Conservation (phyloP, 352 stramenopile species). For the Phytophthora nicotianae region DNA sequence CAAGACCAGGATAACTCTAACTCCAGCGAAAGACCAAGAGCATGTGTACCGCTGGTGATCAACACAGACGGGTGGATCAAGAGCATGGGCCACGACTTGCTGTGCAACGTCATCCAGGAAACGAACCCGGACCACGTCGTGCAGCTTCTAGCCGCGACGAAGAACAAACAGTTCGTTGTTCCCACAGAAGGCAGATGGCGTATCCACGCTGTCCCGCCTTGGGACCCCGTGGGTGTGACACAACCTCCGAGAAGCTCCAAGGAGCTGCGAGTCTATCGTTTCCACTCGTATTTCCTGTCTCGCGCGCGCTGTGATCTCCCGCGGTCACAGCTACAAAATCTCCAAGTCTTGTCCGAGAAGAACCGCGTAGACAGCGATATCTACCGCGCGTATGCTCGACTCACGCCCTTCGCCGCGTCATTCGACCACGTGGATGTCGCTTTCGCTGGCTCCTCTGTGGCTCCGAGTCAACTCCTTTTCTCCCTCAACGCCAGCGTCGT, state of each 20-base stretch:
- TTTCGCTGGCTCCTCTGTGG: slow-evolving; percentile 63
- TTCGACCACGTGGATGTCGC: slow-evolving; percentile 68
- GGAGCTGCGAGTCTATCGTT: slow-evolving; percentile 80
- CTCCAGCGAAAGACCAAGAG: slow-evolving; percentile 8
- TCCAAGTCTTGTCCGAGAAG: slow-evolving; percentile 75
- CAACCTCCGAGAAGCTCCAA: slow-evolving; percentile 80
- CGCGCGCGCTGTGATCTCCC: slow-evolving; percentile 37
- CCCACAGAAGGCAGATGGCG: slow-evolving; percentile 54
- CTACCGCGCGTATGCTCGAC: slow-evolving; percentile 50
- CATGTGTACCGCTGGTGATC: slow-evolving; percentile 89
- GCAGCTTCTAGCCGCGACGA: slow-evolving; percentile 91
- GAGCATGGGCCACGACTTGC: slow-evolving; percentile 95
- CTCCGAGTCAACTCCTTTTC: slow-evolving; percentile 74
- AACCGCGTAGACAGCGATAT: slow-evolving; percentile 64
- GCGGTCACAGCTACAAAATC: slow-evolving; percentile 59
- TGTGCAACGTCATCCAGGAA: slow-evolving; percentile 90
- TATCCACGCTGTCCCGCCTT: slow-evolving; percentile 66
- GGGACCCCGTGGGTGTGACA: slow-evolving; percentile 64
- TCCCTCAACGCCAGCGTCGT: slow-evolving; percentile 78
- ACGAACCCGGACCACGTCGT: slow-evolving; percentile 91
- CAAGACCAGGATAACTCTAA: slow-evolving; percentile 9
- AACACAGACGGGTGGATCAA: slow-evolving; percentile 99
- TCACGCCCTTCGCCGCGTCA: slow-evolving; percentile 54
- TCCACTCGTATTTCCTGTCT: slow-evolving; percentile 83
- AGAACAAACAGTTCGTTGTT: slow-evolving; percentile 87